A percentile compares a stretch with the other conserved stretches of the same genome.
These are phyloP conservation scores for Ochetophila trinervis DNA, from an alignment of 306 rosid genomes.

Conservation along the genomic window DNA sequence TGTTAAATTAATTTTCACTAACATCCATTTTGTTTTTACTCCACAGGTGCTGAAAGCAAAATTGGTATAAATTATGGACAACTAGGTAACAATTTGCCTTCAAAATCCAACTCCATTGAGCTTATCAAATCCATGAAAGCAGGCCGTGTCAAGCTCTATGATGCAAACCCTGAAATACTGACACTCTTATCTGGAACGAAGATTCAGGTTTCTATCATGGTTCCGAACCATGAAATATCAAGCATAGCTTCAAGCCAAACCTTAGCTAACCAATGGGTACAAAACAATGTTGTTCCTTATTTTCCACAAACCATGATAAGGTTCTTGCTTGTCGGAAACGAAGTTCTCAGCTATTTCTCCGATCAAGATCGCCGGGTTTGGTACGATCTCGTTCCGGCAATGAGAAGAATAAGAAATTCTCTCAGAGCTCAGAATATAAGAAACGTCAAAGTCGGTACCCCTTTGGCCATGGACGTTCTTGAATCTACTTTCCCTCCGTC, in stretches of 20 bases:
- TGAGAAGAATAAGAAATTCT: conserved; percentile 49
- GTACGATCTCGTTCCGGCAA: conserved; percentile 73
- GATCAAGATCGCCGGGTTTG: conserved; percentile 48
- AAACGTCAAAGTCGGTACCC: conserved; percentile 61
- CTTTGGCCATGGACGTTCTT: conserved; percentile 73
- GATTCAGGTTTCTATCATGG: conserved; percentile 71
- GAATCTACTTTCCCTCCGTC: conserved; percentile 68
- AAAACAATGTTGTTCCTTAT: conserved; percentile 50
- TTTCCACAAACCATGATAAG: conserved; percentile 58
- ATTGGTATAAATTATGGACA: conserved; percentile 82
- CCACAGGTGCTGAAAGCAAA: conserved; percentile 50
- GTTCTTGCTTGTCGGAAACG: conserved; percentile 68
- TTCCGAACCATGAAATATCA: conserved; percentile 61
- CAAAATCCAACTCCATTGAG: conserved; percentile 44
- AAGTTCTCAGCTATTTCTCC: conserved; percentile 56
- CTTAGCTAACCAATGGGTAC: conserved; percentile 71
- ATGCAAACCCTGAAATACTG: conserved; percentile 59
- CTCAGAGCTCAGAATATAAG: conserved; percentile 37
- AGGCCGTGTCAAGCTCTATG: conserved; percentile 63
- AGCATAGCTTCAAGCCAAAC: conserved; percentile 53
- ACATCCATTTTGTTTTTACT: background rate
- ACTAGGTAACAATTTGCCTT: conserved; percentile 67
- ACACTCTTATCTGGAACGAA: conserved; percentile 44
- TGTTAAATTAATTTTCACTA: background rate
- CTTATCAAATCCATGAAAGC: conserved; percentile 52